Percentiles rank a stretch among this genome's conserved stretches.
phyloP scores from a whole-genome alignment of 1,139 yeast species.

The Pichia sp. region DNA sequence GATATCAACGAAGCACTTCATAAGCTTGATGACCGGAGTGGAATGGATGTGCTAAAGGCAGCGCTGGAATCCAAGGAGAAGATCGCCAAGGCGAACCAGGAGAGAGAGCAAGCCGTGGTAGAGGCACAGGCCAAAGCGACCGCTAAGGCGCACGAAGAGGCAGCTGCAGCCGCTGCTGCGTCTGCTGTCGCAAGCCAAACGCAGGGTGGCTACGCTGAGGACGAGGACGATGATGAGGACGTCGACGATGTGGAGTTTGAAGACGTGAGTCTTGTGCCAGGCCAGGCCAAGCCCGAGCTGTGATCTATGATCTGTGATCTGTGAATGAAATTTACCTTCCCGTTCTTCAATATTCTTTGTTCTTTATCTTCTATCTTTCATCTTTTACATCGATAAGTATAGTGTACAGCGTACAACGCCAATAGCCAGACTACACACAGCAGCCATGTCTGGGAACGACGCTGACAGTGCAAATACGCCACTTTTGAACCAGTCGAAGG shows the following conservation, averaged over 20 bases:
- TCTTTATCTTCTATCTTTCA: no score
- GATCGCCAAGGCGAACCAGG: not conserved
- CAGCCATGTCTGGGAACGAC: no score
- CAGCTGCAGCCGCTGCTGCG: not conserved
- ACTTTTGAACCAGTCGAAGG: no score
- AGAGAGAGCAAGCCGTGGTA: conserved; percentile 7
- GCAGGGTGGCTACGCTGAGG: conserved; percentile 8
- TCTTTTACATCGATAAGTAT: no score
- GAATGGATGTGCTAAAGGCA: conserved; percentile 9
- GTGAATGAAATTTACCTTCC: no score
- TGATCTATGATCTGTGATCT: no score
- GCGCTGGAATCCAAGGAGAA: conserved; percentile 1
- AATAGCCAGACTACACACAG: no score
- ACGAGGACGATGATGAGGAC: conserved; percentile 17
- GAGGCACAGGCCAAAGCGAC: not conserved
- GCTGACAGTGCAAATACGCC: no score
- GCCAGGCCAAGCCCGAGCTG: no score
- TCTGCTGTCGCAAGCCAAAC: not conserved
- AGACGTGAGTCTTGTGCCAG: conserved; percentile 15
- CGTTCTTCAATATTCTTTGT: no score
- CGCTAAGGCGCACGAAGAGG: not conserved
- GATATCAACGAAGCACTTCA: conserved; percentile 56
- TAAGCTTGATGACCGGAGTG: conserved; percentile 32
- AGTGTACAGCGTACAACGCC: no score
- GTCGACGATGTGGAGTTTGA: conserved; percentile 17